Base-by-base conservation (phyloP, 306 rosid genomes). In the Luffa acutangula region DNA sequence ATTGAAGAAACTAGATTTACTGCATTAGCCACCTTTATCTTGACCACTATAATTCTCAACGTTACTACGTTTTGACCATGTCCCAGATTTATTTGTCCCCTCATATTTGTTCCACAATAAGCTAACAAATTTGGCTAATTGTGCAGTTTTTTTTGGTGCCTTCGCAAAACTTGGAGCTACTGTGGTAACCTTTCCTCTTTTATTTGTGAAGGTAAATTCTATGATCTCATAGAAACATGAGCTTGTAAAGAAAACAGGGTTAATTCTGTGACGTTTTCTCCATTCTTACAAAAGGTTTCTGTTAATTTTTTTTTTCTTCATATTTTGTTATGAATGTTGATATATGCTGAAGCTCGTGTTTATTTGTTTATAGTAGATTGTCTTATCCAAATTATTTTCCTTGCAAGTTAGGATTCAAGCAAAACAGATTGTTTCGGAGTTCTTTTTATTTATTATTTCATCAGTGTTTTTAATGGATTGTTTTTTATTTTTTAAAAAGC, bases 141-240 rank as follows among this genome's bases (percentile, higher is more conserved):
- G 67, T 63, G 58, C 86, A 95, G 99, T 95, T 95, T 90, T 84
- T 81, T 93, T 93, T 67, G 97, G 98, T 69, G 98, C 98, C 45
- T 73, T 95, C 65, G 98, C 98, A 45, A 95, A 95, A 86, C 93
- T 95, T 67, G 98, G 99, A 81, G 99, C 99, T 73, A 95, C 99
- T 15, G 88, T 91, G 48, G 88, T 95, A 69, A 95, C 97, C 3
- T 95, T 93, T 89, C 99, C 99, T 77, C 91, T 95, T 59, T 82
- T 95, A 70, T 97, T 95, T 79, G 93, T 95, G 49, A 95, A 95
- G 99, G 99, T 95, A 90, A 79, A 76, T 25, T 25, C 31, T 25
- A 25, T 25, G 31, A 25, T 25, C 31, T 74, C 81, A 36, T 62
- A 56, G 25, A 45, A 66, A 60, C 70, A 51, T 45, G 7, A 57